Conservation (phyloP, 2,329 filamentous ascomycete genomes). For the Pseudogymnoascus sp. region DNA sequence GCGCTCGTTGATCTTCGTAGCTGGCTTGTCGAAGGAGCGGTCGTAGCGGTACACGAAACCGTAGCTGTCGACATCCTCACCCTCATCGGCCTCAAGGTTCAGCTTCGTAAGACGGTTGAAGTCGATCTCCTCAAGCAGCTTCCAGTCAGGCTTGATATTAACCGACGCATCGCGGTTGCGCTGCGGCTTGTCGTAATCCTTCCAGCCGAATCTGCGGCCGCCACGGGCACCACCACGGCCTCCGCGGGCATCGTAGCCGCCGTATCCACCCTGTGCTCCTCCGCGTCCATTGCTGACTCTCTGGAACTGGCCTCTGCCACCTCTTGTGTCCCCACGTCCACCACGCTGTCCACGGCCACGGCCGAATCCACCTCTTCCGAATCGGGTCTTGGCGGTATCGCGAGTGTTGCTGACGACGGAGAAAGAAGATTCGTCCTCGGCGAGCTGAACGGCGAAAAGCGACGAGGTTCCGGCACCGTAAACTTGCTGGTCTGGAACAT, state of each 20-base stretch:
- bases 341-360: constrained; percentile 65
- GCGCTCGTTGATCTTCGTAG: constrained; percentile 79
- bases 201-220: constrained; percentile 91
- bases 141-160: constrained; percentile 93
- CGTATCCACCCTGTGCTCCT: constrained; percentile 53
- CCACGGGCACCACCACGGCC: constrained; percentile 62
- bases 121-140: constrained; percentile 94
- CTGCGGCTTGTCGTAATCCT: constrained; percentile 96
- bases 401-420: constrained; percentile 94
- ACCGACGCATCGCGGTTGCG: constrained; percentile 94
- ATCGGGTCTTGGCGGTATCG: constrained; percentile 77
- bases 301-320: constrained; percentile 55
- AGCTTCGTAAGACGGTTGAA: constrained; percentile 92
- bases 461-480: constrained; percentile 85
- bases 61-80: constrained; percentile 90
- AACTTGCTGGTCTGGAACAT: constrained; percentile 73
- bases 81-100: constrained; percentile 88
- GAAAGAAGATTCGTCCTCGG: constrained; percentile 95
- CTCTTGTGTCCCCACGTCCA: constrained; percentile 62
- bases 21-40: constrained; percentile 85
- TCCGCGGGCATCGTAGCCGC: constrained; percentile 65
- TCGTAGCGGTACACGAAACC: constrained; percentile 99
- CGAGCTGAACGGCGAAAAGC: constrained; percentile 81
- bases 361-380: constrained; percentile 84
- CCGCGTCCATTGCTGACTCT: constrained; percentile 58